Evolutionary conservation across 257 asterid species (phyloP).

Genomic region (Gentiana macrophylla): DNA sequence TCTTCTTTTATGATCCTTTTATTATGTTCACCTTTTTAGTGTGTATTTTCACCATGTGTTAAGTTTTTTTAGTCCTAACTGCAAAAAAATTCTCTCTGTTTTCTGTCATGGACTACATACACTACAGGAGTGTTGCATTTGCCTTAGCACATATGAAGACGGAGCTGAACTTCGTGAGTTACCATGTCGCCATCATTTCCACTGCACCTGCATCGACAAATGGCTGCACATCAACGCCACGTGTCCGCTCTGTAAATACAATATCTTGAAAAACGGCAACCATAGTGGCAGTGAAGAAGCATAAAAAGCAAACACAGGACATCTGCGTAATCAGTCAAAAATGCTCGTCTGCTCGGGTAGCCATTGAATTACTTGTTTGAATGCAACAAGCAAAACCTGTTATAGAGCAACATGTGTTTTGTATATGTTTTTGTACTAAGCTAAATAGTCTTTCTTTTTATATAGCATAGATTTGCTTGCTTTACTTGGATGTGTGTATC

Average conservation of each 20-base stretch:
- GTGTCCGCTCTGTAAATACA: slow-evolving; percentile 88
- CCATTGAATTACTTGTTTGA: slow-evolving; percentile 14
- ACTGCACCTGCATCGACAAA: slow-evolving; percentile 75
- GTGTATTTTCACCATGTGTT: not conserved
- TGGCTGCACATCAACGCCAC: slow-evolving; percentile 90
- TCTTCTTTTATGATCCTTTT: not conserved
- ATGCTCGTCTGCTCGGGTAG: slow-evolving; percentile 8
- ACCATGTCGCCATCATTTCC: slow-evolving; percentile 95
- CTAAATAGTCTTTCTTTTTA: no score
- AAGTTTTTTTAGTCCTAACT: not conserved
- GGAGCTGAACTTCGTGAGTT: slow-evolving; percentile 87
- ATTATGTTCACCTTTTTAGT: not conserved
- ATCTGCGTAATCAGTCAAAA: not conserved
- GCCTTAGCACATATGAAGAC: slow-evolving; percentile 72
- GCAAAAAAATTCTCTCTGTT: no score
- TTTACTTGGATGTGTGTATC: no score
- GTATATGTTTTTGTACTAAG: no score
- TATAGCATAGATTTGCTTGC: no score
- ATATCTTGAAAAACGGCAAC: slow-evolving; percentile 60
- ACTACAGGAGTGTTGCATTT: slow-evolving; percentile 85
- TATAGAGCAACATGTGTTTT: no score
- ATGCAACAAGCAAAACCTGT: no score
- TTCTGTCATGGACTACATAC: slow-evolving; percentile 9
- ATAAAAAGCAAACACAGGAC: slow-evolving; percentile 11
- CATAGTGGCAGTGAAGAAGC: slow-evolving; percentile 64